These are phyloP conservation scores for Chaetomium olivaceum DNA, from an alignment of 2,329 filamentous ascomycete species.

Conservation along the genomic window DNA sequence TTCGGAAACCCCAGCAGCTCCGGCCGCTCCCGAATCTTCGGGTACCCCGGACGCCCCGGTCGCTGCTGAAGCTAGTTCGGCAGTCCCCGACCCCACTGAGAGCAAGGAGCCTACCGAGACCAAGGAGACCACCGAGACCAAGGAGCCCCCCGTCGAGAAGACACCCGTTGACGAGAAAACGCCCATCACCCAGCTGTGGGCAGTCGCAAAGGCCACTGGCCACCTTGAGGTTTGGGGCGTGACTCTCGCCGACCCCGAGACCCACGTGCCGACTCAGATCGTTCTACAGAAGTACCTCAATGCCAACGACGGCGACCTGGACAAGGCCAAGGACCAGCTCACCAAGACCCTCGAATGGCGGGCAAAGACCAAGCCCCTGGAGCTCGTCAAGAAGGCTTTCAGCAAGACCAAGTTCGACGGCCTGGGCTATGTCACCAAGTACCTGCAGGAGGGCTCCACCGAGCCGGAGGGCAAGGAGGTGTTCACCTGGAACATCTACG, in stretches of 20 bases:
- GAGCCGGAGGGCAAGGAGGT: slow-evolving; percentile 56
- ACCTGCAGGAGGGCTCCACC: slow-evolving; percentile 48
- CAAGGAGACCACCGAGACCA: not conserved
- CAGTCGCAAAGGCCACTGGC: slow-evolving; percentile 36
- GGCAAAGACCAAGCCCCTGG: slow-evolving; percentile 69
- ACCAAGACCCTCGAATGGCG: slow-evolving; percentile 80
- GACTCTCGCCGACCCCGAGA: slow-evolving; percentile 53
- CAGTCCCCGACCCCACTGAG: not conserved
- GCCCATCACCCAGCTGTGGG: slow-evolving; percentile 34
- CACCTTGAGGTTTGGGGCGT: slow-evolving; percentile 89
- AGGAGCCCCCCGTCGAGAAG: not conserved
- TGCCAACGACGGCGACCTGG: slow-evolving; percentile 77
- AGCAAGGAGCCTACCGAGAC: no score
- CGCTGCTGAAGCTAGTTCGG: not conserved
- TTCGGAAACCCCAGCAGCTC: not conserved
- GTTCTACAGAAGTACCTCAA: slow-evolving; percentile 92
- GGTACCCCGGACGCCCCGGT: not conserved
- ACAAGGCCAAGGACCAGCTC: slow-evolving; percentile 76
- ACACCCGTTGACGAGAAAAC: slow-evolving; percentile 5
- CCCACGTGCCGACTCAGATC: slow-evolving; percentile 74
- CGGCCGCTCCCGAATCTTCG: not conserved
- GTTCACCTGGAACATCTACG: slow-evolving; percentile 93
- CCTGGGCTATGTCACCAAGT: slow-evolving; percentile 78
- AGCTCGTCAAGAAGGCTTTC: slow-evolving; percentile 65
- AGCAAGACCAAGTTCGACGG: slow-evolving; percentile 70